Conservation (phyloP, 192 early-diverging fungal genomes). For the Mortierella hygrophila region DNA sequence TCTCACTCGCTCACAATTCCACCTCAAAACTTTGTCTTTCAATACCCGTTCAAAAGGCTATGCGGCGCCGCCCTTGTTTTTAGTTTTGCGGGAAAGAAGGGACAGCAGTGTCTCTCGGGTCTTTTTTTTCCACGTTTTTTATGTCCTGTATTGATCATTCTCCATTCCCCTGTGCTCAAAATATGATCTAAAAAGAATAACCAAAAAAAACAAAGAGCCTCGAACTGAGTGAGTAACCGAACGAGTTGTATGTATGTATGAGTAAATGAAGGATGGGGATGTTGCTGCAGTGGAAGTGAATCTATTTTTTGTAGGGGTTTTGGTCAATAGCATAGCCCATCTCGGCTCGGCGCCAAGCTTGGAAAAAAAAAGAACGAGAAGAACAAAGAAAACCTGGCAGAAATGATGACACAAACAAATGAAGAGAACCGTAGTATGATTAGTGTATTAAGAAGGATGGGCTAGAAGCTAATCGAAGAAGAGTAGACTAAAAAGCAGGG, state of each 20-base stretch:
- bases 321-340: background rate
- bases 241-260: background rate
- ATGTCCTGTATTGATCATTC: background rate
- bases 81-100: background rate
- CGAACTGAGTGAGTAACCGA: background rate
- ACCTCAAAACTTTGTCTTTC: background rate
- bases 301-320: background rate
- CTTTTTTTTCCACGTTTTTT: constrained; percentile 5
- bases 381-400: background rate
- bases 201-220: background rate
- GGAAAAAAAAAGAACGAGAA: too few species aligned
- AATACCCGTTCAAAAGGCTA: constrained; percentile 1
- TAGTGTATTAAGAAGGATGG: background rate
- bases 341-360: background rate
- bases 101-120: background rate
- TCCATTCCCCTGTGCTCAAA: background rate
- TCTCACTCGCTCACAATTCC: background rate
- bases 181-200: background rate
- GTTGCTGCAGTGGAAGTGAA: background rate
- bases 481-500: background rate
- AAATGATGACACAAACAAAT: background rate
- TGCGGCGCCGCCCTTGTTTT: background rate
- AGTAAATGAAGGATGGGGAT: too few species aligned
- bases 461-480: background rate
- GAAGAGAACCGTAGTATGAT: background rate